Evolutionary conservation across 805 yeast genomes (phyloP).

Genomic region (Metschnikowia aberdeeniae): DNA sequence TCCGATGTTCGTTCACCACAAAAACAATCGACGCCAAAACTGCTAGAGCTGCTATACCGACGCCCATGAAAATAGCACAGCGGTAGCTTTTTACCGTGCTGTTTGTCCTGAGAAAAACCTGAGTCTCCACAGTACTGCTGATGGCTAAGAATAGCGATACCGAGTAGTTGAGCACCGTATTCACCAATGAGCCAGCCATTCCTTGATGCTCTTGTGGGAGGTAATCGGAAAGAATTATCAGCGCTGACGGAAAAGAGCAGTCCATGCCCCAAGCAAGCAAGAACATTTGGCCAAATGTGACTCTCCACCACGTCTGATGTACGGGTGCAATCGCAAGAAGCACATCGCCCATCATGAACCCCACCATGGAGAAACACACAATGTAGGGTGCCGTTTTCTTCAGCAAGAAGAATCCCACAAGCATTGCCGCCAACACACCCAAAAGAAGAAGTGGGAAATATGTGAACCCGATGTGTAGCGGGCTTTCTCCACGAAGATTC

Average conservation of each 20-base stretch:
- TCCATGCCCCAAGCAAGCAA: slow-evolving; percentile 74
- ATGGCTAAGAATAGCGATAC: slow-evolving; percentile 66
- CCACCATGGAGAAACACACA: slow-evolving; percentile 47
- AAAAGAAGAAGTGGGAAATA: slow-evolving; percentile 46
- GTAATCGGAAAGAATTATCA: slow-evolving; percentile 55
- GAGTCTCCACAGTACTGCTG: slow-evolving; percentile 59
- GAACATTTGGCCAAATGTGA: slow-evolving; percentile 52
- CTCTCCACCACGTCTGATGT: slow-evolving; percentile 55
- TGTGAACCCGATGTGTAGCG: slow-evolving; percentile 32
- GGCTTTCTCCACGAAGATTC: slow-evolving; percentile 45
- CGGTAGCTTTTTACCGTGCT: slow-evolving; percentile 44
- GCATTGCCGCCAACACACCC: slow-evolving; percentile 54
- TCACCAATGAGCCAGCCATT: slow-evolving; percentile 69
- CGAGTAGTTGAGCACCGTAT: slow-evolving; percentile 69
- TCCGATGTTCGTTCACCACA: slow-evolving; percentile 5
- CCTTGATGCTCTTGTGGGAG: slow-evolving; percentile 68
- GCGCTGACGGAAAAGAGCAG: slow-evolving; percentile 70
- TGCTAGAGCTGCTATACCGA: slow-evolving; percentile 56
- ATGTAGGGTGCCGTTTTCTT: slow-evolving; percentile 47
- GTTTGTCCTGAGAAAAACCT: slow-evolving; percentile 7
- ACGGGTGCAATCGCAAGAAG: slow-evolving; percentile 56
- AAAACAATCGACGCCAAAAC: slow-evolving; percentile 25
- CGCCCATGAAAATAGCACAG: slow-evolving; percentile 55
- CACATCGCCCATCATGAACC: slow-evolving; percentile 51
- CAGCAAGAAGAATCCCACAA: slow-evolving; percentile 46